phyloP scores from a whole-genome alignment of 345 rosid genomes.

The Aquilaria sinensis region DNA sequence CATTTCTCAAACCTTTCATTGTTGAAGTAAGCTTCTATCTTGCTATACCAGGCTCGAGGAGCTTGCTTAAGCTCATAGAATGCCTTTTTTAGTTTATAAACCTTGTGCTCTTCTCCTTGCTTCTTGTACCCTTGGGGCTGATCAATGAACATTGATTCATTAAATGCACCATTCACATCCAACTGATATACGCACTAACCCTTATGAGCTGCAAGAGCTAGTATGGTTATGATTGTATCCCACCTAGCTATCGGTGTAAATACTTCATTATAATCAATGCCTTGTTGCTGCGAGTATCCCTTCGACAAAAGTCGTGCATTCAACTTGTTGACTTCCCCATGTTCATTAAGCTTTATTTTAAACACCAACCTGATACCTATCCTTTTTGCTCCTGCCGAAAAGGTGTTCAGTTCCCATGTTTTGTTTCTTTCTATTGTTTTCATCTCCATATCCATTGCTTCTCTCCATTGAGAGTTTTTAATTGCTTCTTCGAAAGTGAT shows the following conservation, averaged over 20 bases:
- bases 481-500: neutral
- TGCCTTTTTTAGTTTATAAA: neutral
- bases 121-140: neutral
- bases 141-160: neutral
- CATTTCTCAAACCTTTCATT: constrained; percentile 5
- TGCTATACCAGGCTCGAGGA: too few relatives aligned
- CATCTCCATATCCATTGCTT: too few relatives aligned
- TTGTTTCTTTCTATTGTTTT: neutral
- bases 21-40: neutral
- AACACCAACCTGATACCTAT: neutral
- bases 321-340: too few relatives aligned
- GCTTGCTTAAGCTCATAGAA: neutral
- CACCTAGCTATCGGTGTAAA: too few relatives aligned
- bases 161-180: constrained; percentile 2
- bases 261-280: too few relatives aligned
- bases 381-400: neutral
- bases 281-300: too few relatives aligned
- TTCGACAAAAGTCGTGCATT: too few relatives aligned
- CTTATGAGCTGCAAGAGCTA: neutral
- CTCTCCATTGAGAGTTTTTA: neutral
- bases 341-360: neutral
- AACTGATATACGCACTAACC: constrained; percentile 2
- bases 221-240: neutral
- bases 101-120: constrained; percentile 2
- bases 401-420: neutral